Base-by-base conservation (phyloP, 495 filamentous ascomycete species). In the Rostrohypoxylon terebratum region DNA sequence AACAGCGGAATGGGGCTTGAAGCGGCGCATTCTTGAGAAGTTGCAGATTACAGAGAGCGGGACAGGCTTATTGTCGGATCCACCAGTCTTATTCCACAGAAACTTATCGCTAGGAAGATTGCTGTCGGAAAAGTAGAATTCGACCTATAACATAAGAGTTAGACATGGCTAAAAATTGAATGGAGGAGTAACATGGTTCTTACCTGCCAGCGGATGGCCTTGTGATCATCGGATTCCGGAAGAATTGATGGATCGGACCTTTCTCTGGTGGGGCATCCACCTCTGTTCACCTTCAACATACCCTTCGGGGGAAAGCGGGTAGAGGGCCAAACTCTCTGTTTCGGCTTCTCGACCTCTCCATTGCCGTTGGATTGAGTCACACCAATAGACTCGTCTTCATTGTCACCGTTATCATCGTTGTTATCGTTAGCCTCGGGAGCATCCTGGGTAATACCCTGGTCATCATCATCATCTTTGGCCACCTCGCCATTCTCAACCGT, bases 91-190 rank as follows among this genome's bases (percentile, higher is more conserved):
- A 64, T 86, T 81, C 82, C 94, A 90, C 40, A 99, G 86, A 82
- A 93, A 95, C 76, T 93, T 91, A 81, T 99, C 96, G 71, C 86
- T 87, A 47, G 91, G 90, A 0, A 98, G 88, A 77, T 99, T 99
- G 72, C 91, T 91, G 78, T 97, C 93, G 66, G 92, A 91, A 81
- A 99, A 97, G 83, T 98, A 99, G 78, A 98, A 99, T 76, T 99
- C 95, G 63, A 97, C 94, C 93, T 97, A 54, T 11, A 47, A 16
- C 45, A 36, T 34, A 31, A 58, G 42, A 34, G 59, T 68, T 62
- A 75, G 77, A 66, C 69, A 68, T 51, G 18, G 44, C 33, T 20
- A 72, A 45, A 31, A 71, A 11, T 14, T 64, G 54, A 33, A 54
- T 38, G 28, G 8, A 25, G 33, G 23, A 44, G 28, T 1, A 20